phyloP scores from a whole-genome alignment of 176 grass and related monocot species.

The Carex cristatella region DNA sequence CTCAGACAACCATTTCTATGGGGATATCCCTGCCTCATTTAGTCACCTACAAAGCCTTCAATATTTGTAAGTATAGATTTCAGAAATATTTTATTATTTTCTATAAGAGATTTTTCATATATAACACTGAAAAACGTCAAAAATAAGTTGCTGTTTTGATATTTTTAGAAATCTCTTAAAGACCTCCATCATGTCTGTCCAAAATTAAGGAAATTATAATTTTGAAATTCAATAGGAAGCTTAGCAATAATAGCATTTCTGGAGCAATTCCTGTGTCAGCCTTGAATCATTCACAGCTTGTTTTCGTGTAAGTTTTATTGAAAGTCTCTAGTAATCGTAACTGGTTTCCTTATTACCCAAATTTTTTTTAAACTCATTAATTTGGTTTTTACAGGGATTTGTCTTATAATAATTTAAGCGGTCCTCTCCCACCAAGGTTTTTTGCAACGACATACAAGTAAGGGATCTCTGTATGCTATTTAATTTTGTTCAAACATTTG shows the following conservation, averaged over 20 bases:
- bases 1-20: constrained; percentile 63
- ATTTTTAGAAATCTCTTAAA: too few relatives aligned
- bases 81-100: neutral
- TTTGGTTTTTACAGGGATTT: constrained; percentile 54
- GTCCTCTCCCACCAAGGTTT: constrained; percentile 47
- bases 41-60: constrained; percentile 69
- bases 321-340: neutral
- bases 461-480: neutral
- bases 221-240: constrained; percentile 53
- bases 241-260: constrained; percentile 81
- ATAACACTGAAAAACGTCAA: neutral
- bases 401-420: constrained; percentile 88
- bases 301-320: constrained; percentile 69
- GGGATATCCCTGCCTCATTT: constrained; percentile 53
- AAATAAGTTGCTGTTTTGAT: neutral
- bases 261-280: constrained; percentile 68
- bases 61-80: constrained; percentile 59
- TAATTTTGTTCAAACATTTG: neutral
- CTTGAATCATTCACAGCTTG: constrained; percentile 50
- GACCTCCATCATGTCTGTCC: neutral
- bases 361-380: neutral
- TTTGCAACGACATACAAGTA: constrained; percentile 85
- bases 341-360: neutral
- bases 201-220: neutral
- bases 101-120: neutral